Evolutionary conservation across 1,284 basidiomycete species (phyloP), one percentile per base, ranked within the genome.

Genomic region (Sanguinoderma infundibulare): DNA sequence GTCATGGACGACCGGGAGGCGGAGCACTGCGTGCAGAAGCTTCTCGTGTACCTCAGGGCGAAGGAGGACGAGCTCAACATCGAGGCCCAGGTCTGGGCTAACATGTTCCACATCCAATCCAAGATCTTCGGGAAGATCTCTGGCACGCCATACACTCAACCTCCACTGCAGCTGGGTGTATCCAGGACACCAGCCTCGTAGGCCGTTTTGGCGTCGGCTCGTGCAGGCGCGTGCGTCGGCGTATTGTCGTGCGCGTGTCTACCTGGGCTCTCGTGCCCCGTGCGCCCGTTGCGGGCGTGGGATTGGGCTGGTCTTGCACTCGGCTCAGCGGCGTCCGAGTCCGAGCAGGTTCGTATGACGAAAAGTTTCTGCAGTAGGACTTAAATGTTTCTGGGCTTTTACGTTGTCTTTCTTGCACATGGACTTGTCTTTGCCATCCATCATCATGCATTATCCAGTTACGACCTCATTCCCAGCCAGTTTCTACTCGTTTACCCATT

Each of bases 381-480:
- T 62, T 63, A 67, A 60, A 67, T 61, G 24, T 46, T 46, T 28
- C 67, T 60, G 59, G 64, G 69, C 69, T 69, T 38, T 63, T 59
- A 17, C 35, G 58, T 61, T 56, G 61, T 67, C 42, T 59, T 69
- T 66, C 63, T 66, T 68, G 64, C 67, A 67, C 70, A 73, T 64
- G 65, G 69, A 71, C 71, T 70, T 57, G 36, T 64, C 62, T 56
- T 67, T 58, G 60, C 66, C 67, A 63, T 66, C 70, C 66, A 64
- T 40, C 70, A 71, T 70, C 65, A 59, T 59, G 63, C 62, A 66
- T 60, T 62, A 57, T 61, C 63, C 42, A 46, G 24, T 28, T 26
- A 22, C 24, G 52, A 36, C 44, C 57, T 57, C 62, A 54, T 63
- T 55, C 63, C 50, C 60, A 57, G 59, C 56, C 55, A 26, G 52